Percentiles rank a stretch among this genome's conserved stretches.
phyloP scores from a whole-genome alignment of 2,329 filamentous ascomycete genomes.

The Cladophialophora immunda region DNA sequence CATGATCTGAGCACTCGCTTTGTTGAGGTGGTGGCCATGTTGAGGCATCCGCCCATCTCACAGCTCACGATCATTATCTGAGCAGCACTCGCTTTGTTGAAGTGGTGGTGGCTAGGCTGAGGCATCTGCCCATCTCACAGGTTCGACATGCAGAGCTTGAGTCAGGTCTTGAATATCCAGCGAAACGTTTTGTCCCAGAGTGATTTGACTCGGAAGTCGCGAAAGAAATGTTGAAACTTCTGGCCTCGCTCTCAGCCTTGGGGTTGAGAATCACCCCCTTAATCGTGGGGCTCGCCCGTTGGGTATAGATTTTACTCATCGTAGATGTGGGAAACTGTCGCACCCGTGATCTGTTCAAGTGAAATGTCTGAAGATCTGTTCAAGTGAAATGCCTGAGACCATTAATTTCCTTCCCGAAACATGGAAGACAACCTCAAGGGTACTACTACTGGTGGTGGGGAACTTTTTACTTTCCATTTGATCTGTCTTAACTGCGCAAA shows the following conservation, averaged over 20 bases:
- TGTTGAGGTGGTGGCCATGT: slow-evolving; percentile 12
- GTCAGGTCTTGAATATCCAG: slow-evolving; percentile 13
- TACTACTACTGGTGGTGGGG: slow-evolving; percentile 20
- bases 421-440: slow-evolving; percentile 21
- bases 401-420: slow-evolving; percentile 16
- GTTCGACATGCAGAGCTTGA: slow-evolving; percentile 20
- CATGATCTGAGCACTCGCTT: slow-evolving; percentile 20
- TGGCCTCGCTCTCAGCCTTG: slow-evolving; percentile 17
- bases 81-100: slow-evolving; percentile 20
- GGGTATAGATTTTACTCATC: slow-evolving; percentile 14
- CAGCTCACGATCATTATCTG: slow-evolving; percentile 21
- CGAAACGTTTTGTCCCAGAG: slow-evolving; percentile 17
- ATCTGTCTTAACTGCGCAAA: slow-evolving; percentile 20
- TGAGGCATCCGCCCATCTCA: slow-evolving; percentile 19
- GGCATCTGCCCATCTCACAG: slow-evolving; percentile 19
- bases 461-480: slow-evolving; percentile 15
- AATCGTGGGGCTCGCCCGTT: slow-evolving; percentile 12
- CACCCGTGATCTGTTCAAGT: slow-evolving; percentile 17
- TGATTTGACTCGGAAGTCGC: slow-evolving; percentile 6
- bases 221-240: slow-evolving; percentile 13
- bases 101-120: slow-evolving; percentile 14
- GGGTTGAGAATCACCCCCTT: slow-evolving; percentile 20
- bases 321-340: slow-evolving; percentile 23
- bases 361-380: slow-evolving; percentile 20
- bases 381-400: slow-evolving; percentile 18